phyloP scores from a whole-genome alignment of 345 rosid species.

The Salix exigua region DNA sequence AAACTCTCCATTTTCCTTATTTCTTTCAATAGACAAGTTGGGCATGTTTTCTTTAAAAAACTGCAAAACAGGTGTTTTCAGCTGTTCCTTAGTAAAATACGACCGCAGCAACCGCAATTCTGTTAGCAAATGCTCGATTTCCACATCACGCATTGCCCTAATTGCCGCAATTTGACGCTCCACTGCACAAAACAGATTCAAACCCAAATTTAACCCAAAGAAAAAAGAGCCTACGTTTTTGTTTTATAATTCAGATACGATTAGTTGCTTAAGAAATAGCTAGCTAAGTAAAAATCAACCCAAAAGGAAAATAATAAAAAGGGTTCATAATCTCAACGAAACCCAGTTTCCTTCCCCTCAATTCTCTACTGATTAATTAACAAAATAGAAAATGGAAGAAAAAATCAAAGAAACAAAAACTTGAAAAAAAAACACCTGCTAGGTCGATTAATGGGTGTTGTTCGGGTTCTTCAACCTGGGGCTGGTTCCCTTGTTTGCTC shows the following conservation, averaged over 20 bases:
- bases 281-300: constrained; percentile 1
- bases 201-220: background rate
- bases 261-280: background rate
- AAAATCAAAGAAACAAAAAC: background rate
- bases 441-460: background rate
- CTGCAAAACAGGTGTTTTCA: constrained; percentile 43
- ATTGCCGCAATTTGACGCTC: constrained; percentile 64
- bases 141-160: constrained; percentile 70
- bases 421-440: background rate
- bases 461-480: background rate
- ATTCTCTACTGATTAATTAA: background rate
- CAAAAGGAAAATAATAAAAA: constrained; percentile 31
- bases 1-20: constrained; percentile 46
- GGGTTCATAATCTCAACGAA: constrained; percentile 30
- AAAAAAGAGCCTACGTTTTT: no score
- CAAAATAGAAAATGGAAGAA: background rate
- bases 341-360: constrained; percentile 18
- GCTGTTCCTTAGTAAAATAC: constrained; percentile 48
- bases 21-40: constrained; percentile 36
- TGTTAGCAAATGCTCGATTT: constrained; percentile 55
- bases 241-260: background rate
- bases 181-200: constrained; percentile 31
- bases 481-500: background rate
- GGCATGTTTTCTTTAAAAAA: constrained; percentile 67
- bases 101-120: constrained; percentile 62